Conservation (phyloP, 192 early-diverging fungal genomes). For the Backusella australiensis region DNA sequence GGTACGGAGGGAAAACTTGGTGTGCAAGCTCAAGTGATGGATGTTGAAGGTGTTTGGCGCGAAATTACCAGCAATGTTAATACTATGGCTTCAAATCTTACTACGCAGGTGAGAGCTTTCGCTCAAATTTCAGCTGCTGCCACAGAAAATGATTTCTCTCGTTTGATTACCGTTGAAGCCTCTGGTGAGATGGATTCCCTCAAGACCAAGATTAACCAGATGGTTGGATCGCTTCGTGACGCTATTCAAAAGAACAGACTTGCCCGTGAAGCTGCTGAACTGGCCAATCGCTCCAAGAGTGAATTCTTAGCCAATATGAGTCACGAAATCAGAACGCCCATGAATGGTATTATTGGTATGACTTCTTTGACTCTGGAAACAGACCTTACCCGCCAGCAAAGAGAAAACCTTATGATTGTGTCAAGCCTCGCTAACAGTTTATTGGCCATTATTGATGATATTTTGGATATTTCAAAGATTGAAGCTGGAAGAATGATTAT, state of each 20-base stretch:
- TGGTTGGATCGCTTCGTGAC: conserved; percentile 69
- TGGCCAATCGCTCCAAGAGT: conserved; percentile 77
- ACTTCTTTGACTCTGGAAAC: conserved; percentile 65
- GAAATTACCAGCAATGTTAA: conserved; percentile 71
- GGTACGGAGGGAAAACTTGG: conserved; percentile 72
- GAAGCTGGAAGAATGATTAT: conserved; percentile 73
- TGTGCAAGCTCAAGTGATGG: conserved; percentile 68
- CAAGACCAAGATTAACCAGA: conserved; percentile 65
- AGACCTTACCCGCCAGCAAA: conserved; percentile 66
- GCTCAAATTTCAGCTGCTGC: conserved; percentile 59
- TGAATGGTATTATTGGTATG: conserved; percentile 79
- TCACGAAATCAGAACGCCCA: conserved; percentile 60
- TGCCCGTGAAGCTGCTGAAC: conserved; percentile 75
- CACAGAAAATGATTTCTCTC: conserved; percentile 52
- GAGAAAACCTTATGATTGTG: conserved; percentile 53
- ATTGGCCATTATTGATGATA: conserved; percentile 49
- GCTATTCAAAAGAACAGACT: conserved; percentile 73
- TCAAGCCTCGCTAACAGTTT: conserved; percentile 42
- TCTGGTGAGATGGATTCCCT: conserved; percentile 66
- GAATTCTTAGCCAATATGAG: conserved; percentile 67
- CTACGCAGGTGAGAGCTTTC: conserved; percentile 66
- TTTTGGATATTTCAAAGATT: conserved; percentile 71
- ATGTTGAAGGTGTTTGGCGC: conserved; percentile 72
- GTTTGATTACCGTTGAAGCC: conserved; percentile 60
- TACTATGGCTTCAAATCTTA: conserved; percentile 57